Conservation (phyloP, 495 filamentous ascomycete species). For the Aspergillus asperescens region DNA sequence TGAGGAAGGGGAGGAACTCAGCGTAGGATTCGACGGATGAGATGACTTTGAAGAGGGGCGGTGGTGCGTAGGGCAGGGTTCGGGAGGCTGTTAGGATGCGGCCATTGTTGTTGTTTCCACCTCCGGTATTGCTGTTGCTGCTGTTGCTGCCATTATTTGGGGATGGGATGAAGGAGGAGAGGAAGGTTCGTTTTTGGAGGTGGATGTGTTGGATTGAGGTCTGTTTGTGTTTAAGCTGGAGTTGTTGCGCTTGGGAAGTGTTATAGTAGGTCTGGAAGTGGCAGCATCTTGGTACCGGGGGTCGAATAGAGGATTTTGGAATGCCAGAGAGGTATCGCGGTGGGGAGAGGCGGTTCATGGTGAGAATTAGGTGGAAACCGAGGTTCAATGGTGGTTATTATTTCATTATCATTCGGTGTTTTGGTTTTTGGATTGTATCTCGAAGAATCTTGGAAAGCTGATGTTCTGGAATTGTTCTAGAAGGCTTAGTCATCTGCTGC, state of each 20-base stretch:
- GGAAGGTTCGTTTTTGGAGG: conserved; percentile 26
- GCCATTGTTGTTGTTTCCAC: conserved; percentile 23
- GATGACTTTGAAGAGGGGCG: conserved; percentile 71
- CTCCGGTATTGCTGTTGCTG: conserved; percentile 18
- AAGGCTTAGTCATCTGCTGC: conserved; percentile 1
- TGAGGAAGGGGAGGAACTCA: conserved; percentile 82
- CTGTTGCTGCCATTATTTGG: conserved; percentile 1
- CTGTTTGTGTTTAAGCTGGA: conserved; percentile 9
- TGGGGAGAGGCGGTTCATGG: background rate
- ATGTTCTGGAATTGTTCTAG: conserved; percentile 5
- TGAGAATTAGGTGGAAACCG: background rate
- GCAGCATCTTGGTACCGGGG: background rate
- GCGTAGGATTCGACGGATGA: conserved; percentile 77
- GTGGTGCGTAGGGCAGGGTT: conserved; percentile 70
- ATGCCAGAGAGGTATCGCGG: background rate
- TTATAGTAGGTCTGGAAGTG: background rate
- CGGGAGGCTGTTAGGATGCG: conserved; percentile 64
- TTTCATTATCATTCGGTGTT: conserved; percentile 4
- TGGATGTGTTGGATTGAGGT: background rate
- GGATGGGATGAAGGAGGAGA: conserved; percentile 35
- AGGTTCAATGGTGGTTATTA: background rate
- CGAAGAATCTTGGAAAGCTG: background rate
- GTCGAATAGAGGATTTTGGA: background rate
- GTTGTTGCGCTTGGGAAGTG: background rate
- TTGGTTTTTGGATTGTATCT: background rate